Percentiles rank a stretch among this genome's conserved stretches.
phyloP scores from a whole-genome alignment of 176 grass and related monocot genomes.

The Rhynchospora tenuis region DNA sequence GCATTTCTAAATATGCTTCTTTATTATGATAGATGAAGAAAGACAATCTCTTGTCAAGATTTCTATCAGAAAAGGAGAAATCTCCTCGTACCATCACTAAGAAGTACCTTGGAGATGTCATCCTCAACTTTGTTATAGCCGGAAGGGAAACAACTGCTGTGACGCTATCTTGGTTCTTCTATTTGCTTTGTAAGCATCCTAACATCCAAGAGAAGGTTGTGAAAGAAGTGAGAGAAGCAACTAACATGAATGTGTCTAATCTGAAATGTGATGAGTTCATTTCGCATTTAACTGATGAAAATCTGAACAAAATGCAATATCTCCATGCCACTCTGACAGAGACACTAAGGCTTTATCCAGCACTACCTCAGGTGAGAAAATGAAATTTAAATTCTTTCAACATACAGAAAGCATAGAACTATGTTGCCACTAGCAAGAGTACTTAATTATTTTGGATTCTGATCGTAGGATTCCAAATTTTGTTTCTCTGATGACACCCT shows the following conservation, averaged over 20 bases:
- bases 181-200: slow-evolving; percentile 37
- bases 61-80: slow-evolving; percentile 46
- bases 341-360: slow-evolving; percentile 40
- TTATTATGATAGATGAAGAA: slow-evolving; percentile 36
- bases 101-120: slow-evolving; percentile 65
- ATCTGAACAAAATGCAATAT: slow-evolving; percentile 32
- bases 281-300: slow-evolving; percentile 40
- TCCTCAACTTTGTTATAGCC: slow-evolving; percentile 71
- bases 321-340: too few relatives aligned
- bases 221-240: slow-evolving; percentile 24
- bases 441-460: background rate
- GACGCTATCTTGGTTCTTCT: slow-evolving; percentile 62
- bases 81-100: slow-evolving; percentile 40
- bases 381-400: background rate
- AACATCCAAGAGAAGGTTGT: slow-evolving; percentile 38
- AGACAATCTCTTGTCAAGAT: slow-evolving; percentile 61
- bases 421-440: background rate
- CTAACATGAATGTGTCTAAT: background rate
- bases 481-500: slow-evolving; percentile 63
- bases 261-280: slow-evolving; percentile 33
- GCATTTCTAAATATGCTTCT: background rate
- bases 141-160: slow-evolving; percentile 66
- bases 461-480: slow-evolving; percentile 40
- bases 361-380: slow-evolving; percentile 43
- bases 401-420: background rate